A percentile compares a stretch with the other conserved stretches of the same genome.
phyloP scores from a whole-genome alignment of 1,284 basidiomycete species.

The Pseudomicrostroma phylloplanum region DNA sequence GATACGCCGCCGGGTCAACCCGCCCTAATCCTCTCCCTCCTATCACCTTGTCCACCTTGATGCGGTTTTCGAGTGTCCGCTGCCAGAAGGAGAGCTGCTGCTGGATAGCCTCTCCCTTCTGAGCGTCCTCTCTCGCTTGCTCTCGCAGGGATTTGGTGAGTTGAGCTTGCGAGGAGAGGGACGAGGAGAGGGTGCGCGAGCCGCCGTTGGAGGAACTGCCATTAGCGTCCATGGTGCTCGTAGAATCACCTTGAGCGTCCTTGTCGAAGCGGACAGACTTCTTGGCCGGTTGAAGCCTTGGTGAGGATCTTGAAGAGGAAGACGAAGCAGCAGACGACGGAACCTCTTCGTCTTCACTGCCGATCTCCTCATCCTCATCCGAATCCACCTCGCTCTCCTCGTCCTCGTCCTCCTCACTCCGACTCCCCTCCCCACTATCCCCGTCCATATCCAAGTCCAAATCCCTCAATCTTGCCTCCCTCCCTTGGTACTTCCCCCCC shows the following conservation, averaged over 20 bases:
- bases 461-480: background rate
- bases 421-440: background rate
- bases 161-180: background rate
- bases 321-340: background rate
- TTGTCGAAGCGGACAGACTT: slow-evolving; percentile 5
- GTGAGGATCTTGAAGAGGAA: slow-evolving; percentile 1
- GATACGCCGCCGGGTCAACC: background rate
- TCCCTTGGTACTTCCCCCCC: background rate
- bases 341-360: background rate
- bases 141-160: background rate
- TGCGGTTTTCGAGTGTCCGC: background rate
- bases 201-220: background rate
- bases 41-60: background rate
- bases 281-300: background rate
- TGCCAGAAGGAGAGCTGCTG: background rate
- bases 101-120: background rate
- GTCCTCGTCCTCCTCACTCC: background rate
- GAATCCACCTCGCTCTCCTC: background rate
- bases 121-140: background rate
- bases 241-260: background rate
- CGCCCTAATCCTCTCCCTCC: background rate
- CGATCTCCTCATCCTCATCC: slow-evolving; percentile 1
- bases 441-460: background rate
- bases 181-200: background rate
- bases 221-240: background rate